These are phyloP conservation scores for Hericium coralloides DNA, from an alignment of 768 basidiomycete species.

Conservation along the genomic window DNA sequence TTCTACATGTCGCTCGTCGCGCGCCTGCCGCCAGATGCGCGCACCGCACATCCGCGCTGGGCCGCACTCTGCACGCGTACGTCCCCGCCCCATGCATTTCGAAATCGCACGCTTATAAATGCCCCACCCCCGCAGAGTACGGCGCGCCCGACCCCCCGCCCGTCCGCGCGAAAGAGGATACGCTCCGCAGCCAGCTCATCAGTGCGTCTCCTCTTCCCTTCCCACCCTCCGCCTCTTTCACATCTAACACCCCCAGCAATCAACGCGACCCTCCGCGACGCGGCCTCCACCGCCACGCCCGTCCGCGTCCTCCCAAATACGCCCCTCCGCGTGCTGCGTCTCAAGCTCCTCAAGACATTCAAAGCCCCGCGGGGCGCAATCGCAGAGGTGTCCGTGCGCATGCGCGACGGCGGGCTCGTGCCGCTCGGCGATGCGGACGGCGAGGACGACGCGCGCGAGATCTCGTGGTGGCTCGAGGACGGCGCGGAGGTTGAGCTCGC, in stretches of 20 bases:
- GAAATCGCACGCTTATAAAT: neutral
- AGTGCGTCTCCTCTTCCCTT: constrained; percentile 28
- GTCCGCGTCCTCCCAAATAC: constrained; percentile 62
- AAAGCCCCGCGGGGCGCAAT: constrained; percentile 26
- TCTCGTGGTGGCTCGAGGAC: constrained; percentile 66
- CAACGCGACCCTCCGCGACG: constrained; percentile 4
- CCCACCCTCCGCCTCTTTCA: neutral
- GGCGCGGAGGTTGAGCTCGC: constrained; percentile 26
- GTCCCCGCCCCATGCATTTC: constrained; percentile 13
- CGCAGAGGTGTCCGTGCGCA: constrained; percentile 42
- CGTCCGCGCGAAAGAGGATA: constrained; percentile 27
- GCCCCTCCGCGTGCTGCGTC: constrained; percentile 52
- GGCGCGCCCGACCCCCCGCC: constrained; percentile 36
- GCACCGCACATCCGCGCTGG: constrained; percentile 61
- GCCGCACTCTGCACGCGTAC: constrained; percentile 50
- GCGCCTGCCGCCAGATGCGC: constrained; percentile 34
- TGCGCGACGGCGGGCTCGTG: constrained; percentile 38
- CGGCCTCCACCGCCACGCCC: constrained; percentile 13
- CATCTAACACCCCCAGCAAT: constrained; percentile 8
- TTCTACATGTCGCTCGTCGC: constrained; percentile 69
- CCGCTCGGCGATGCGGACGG: constrained; percentile 26
- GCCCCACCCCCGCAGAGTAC: constrained; percentile 35
- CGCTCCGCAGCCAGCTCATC: constrained; percentile 52
- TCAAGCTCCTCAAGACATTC: constrained; percentile 38
- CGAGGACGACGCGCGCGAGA: constrained; percentile 36